phyloP scores from a whole-genome alignment of 2,329 filamentous ascomycete species.

The Plenodomus biglobosus region DNA sequence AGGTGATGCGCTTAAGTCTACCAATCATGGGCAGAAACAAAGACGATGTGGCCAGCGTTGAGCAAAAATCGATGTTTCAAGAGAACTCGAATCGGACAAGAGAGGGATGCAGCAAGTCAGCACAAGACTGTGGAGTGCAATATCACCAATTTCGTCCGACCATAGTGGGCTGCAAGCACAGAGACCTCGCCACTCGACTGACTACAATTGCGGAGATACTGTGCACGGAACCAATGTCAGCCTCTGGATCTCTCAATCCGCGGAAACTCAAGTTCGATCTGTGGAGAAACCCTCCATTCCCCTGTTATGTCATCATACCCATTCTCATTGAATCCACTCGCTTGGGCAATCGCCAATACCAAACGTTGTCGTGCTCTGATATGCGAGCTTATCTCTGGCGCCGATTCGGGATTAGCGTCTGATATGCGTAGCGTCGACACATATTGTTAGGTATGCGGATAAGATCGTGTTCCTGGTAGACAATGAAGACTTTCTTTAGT shows the following conservation, averaged over 20 bases:
- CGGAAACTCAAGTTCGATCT: slow-evolving; percentile 22
- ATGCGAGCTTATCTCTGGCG: slow-evolving; percentile 42
- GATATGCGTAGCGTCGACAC: slow-evolving; percentile 12
- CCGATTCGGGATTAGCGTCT: slow-evolving; percentile 27
- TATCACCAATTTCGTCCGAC: neutral
- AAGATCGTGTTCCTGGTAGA: slow-evolving; percentile 16
- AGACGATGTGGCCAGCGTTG: neutral
- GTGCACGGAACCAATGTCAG: slow-evolving; percentile 7
- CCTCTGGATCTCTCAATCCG: slow-evolving; percentile 12
- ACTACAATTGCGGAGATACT: slow-evolving; percentile 2
- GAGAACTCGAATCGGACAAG: neutral
- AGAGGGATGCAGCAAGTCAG: neutral
- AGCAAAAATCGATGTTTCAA: neutral
- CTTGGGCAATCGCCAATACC: slow-evolving; percentile 7
- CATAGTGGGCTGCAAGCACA: slow-evolving; percentile 5
- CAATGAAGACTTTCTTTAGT: slow-evolving; percentile 5
- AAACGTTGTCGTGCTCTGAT: slow-evolving; percentile 8
- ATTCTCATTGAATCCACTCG: slow-evolving; percentile 4
- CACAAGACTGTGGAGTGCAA: neutral
- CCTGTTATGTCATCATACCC: slow-evolving; percentile 20
- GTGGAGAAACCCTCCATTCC: slow-evolving; percentile 21
- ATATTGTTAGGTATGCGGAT: slow-evolving; percentile 4
- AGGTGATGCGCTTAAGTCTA: neutral
- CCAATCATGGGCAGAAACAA: neutral
- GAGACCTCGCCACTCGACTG: slow-evolving; percentile 5